Conservation (phyloP, 2,329 filamentous ascomycete genomes). For the Bipolaris cookei region DNA sequence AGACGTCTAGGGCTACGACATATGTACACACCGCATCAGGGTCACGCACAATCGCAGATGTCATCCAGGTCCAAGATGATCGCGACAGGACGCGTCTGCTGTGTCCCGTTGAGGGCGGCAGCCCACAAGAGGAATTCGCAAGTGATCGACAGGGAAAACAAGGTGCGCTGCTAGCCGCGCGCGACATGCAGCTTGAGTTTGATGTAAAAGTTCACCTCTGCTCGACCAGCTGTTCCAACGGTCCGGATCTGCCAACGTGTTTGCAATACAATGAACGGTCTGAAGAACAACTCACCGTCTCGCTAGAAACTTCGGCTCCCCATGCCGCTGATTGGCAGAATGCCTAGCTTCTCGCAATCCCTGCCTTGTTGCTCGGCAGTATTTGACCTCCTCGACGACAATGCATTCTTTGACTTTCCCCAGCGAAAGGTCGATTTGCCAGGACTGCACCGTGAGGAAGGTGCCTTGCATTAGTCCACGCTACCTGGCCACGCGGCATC, state of each 20-base stretch:
- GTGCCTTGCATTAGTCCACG: constrained; percentile 18
- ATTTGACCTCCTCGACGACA: constrained; percentile 7
- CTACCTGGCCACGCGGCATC: constrained; percentile 4
- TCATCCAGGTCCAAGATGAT: constrained; percentile 1
- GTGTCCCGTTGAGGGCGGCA: neutral
- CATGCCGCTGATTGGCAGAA: neutral
- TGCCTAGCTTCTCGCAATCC: neutral
- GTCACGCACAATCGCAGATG: neutral
- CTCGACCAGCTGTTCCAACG: constrained; percentile 5
- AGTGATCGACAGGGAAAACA: neutral
- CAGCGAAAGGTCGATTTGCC: constrained; percentile 2
- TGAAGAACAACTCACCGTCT: constrained; percentile 1
- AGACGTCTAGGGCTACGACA: constrained; percentile 5
- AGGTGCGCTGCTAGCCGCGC: constrained; percentile 3
- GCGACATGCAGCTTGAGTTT: neutral
- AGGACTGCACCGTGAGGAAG: constrained; percentile 4
- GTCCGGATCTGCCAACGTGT: constrained; percentile 8
- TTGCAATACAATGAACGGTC: neutral
- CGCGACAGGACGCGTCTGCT: neutral
- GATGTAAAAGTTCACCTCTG: neutral
- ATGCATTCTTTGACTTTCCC: constrained; percentile 7
- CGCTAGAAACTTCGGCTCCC: neutral
- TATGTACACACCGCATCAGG: neutral
- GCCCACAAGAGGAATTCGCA: neutral
- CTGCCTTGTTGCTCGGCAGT: constrained; percentile 1